Conservation (phyloP, 1,284 basidiomycete genomes). For the Fomitopsis palustris region DNA sequence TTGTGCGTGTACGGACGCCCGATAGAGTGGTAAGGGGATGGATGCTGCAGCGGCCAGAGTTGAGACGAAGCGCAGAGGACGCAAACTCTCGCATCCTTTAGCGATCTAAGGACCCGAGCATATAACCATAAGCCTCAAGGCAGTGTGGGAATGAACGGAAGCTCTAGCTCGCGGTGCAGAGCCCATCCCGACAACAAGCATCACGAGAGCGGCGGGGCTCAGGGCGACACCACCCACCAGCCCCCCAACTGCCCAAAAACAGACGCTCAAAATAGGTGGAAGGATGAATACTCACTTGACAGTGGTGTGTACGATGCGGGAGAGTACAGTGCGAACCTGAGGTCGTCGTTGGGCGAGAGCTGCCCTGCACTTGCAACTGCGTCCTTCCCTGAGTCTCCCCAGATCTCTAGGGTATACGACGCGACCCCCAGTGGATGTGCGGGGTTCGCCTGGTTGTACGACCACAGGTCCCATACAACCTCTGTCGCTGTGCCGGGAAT, state of each 20-base stretch:
- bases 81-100: too few relatives aligned
- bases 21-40: too few relatives aligned
- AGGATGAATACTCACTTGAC: slow-evolving; percentile 48
- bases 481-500: slow-evolving; percentile 68
- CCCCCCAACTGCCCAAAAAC: too few relatives aligned
- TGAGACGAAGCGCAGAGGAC: too few relatives aligned
- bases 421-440: slow-evolving; percentile 68
- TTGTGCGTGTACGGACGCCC: too few relatives aligned
- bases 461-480: slow-evolving; percentile 81
- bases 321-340: slow-evolving; percentile 84
- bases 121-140: not conserved
- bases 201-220: too few relatives aligned
- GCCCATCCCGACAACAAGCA: too few relatives aligned
- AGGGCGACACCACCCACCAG: too few relatives aligned
- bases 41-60: too few relatives aligned
- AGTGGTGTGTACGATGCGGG: slow-evolving; percentile 77
- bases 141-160: not conserved
- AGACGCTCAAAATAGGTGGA: not conserved
- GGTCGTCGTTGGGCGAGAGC: slow-evolving; percentile 64
- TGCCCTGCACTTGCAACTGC: slow-evolving; percentile 60
- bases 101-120: slow-evolving; percentile 3
- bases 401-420: slow-evolving; percentile 77
- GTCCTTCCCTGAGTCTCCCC: slow-evolving; percentile 72
- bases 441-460: slow-evolving; percentile 68
- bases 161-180: too few relatives aligned